Percentiles rank a stretch among this genome's conserved stretches.
These are phyloP conservation scores for Plasmodium blacklocki DNA, from an alignment of 169 alveolate species.

Conservation along the genomic window DNA sequence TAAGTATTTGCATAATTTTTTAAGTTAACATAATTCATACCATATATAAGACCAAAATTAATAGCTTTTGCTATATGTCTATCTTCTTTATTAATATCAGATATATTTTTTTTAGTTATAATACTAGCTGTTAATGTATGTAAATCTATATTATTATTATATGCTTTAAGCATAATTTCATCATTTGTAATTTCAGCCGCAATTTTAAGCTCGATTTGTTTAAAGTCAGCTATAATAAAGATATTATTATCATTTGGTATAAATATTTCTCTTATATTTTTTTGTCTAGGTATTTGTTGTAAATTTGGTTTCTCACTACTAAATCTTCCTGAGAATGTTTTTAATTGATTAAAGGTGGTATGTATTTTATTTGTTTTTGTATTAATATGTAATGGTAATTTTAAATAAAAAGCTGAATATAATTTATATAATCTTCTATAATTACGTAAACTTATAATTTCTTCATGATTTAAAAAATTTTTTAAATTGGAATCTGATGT, in stretches of 20 bases:
- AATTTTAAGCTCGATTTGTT: conserved; percentile 89
- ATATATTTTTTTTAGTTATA: conserved; percentile 77
- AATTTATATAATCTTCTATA: conserved; percentile 87
- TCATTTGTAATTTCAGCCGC: conserved; percentile 92
- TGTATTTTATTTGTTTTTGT: conserved; percentile 85
- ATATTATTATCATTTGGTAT: conserved; percentile 84
- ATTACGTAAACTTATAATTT: conserved; percentile 84
- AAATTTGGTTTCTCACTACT: conserved; percentile 91
- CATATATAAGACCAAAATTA: conserved; percentile 89
- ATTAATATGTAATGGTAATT: conserved; percentile 87
- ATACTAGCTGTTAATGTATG: conserved; percentile 87
- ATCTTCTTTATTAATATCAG: conserved; percentile 85
- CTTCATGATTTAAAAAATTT: conserved; percentile 85
- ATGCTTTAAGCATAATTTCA: conserved; percentile 89
- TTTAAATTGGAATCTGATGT: conserved; percentile 88
- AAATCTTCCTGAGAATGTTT: conserved; percentile 91
- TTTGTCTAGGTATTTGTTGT: conserved; percentile 91
- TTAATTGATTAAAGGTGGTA: conserved; percentile 89
- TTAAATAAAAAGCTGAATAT: conserved; percentile 87
- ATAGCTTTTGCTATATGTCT: conserved; percentile 93
- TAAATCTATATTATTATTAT: conserved; percentile 81
- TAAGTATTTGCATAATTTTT: conserved; percentile 87
- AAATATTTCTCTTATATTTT: conserved; percentile 87
- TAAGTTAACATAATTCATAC: conserved; percentile 88
- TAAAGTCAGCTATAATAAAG: conserved; percentile 89